phyloP scores from a whole-genome alignment of 371 early-diverging fungal genomes.

The Catenaria anguillulae region DNA sequence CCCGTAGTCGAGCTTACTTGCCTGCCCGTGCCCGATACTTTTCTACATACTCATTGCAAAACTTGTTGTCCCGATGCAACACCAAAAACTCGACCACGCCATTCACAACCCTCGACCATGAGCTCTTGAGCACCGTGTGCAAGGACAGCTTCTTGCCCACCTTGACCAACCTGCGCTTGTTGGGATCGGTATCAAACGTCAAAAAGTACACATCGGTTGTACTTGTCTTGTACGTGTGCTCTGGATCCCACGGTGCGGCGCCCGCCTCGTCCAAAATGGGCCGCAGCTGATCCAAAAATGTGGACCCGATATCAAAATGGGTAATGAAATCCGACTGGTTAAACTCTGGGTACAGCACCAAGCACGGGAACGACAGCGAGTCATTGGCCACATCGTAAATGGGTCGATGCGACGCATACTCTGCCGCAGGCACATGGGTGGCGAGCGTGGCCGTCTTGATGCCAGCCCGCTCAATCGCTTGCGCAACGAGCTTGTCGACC shows the following conservation, averaged over 20 bases:
- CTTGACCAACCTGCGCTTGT: slow-evolving; percentile 45
- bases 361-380: slow-evolving; percentile 65
- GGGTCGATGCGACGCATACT: slow-evolving; percentile 2
- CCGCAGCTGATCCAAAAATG: slow-evolving; percentile 69
- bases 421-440: slow-evolving; percentile 14
- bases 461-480: slow-evolving; percentile 27
- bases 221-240: slow-evolving; percentile 45
- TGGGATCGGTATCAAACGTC: slow-evolving; percentile 34
- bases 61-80: background rate
- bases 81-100: slow-evolving; percentile 5
- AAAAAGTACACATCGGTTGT: slow-evolving; percentile 66
- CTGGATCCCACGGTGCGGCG: slow-evolving; percentile 71
- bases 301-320: slow-evolving; percentile 61
- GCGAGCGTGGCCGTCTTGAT: slow-evolving; percentile 31
- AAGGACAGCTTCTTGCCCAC: slow-evolving; percentile 43
- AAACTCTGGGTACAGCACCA: slow-evolving; percentile 88
- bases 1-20: too few relatives aligned
- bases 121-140: slow-evolving; percentile 25
- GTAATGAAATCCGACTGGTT: slow-evolving; percentile 81
- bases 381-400: slow-evolving; percentile 40
- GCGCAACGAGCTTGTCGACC: background rate
- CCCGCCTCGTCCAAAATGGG: slow-evolving; percentile 60
- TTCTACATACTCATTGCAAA: background rate
- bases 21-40: background rate
- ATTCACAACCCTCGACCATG: background rate